Evolutionary conservation across 805 yeast genomes (phyloP).

Genomic region (Jamesozyma piceae): DNA sequence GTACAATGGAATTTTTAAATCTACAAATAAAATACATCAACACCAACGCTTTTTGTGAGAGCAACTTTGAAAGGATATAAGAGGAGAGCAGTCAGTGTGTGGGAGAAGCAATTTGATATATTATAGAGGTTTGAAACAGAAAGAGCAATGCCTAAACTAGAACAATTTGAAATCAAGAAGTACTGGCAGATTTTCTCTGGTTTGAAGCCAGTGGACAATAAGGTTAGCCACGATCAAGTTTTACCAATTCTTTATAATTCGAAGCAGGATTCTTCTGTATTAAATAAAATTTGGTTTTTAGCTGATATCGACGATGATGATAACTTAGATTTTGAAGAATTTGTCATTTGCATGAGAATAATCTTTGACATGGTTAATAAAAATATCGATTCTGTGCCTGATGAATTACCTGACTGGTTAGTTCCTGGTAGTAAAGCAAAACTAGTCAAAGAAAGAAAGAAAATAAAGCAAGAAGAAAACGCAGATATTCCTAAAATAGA

Average conservation of each 20-base stretch:
- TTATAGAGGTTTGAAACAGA: neutral
- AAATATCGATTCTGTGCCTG: constrained; percentile 50
- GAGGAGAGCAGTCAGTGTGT: neutral
- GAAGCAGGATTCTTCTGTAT: constrained; percentile 64
- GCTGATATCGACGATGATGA: constrained; percentile 93
- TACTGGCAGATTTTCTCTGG: constrained; percentile 97
- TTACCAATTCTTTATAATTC: constrained; percentile 84
- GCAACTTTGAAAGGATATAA: neutral
- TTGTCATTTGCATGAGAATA: constrained; percentile 93
- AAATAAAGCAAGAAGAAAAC: constrained; percentile 35
- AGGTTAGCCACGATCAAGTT: constrained; percentile 76
- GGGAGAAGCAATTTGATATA: too few species aligned
- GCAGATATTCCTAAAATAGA: constrained; percentile 18
- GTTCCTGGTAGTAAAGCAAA: constrained; percentile 85
- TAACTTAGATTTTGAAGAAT: constrained; percentile 88
- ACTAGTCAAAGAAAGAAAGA: constrained; percentile 73
- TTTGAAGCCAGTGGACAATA: constrained; percentile 69
- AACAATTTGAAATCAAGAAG: constrained; percentile 92
- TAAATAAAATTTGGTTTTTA: constrained; percentile 81
- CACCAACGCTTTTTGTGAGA: too few species aligned
- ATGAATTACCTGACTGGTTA: constrained; percentile 78
- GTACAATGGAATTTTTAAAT: too few species aligned
- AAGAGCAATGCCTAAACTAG: constrained; percentile 50
- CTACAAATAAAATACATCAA: too few species aligned
- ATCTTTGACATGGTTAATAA: constrained; percentile 88